Base-by-base conservation (phyloP, 176 grass and related monocot species). In the Oropetium thomaeum region DNA sequence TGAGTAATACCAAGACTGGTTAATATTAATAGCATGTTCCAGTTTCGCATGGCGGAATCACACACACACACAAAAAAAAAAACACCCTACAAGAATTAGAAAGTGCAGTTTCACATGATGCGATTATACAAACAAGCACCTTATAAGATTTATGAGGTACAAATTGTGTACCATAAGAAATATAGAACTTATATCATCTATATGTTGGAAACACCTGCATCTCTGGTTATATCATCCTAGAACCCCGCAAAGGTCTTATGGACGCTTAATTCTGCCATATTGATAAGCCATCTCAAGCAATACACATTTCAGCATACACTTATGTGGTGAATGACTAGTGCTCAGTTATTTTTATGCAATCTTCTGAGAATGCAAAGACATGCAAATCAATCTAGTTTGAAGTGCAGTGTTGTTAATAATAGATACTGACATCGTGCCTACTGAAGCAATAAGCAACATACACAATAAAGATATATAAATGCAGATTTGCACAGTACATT, bases 71-170 rank as follows among this genome's bases (percentile, higher is more conserved):
- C n/a, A n/a, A n/a, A n/a, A n/a, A n/a, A 81, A 65, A 76, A 65
- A 82, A 3, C 12, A 65, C 37, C 37, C 16, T 29, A 40, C 22
- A 70, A 48, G 48, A 28, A 70, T 47, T 51, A 52, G 0, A 55
- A 5, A 26, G 22, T 13, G 17, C 26, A 65, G 49, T 28, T 66
- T 45, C 17, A 7, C 11, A 58, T 42, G 23, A 45, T 3, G 30
- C 23, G 40, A 44, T 38, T 75, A 74, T 62, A 78, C 16, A 81
- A 65, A 76, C 19, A 65, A 77, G 12, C 5, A 71, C 45, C 37
- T 10, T 27, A 39, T 22, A 69, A 57, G 47, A 35, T 62, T 45
- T 60, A 32, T 0, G 44, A 3, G 20, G 22, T 13, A 31, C 8
- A 57, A 62, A 71, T 41, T 44, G 5, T 77, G 41, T 45, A 59